A percentile compares a stretch with the other conserved stretches of the same genome.
Evolutionary conservation across 306 rosid genomes (phyloP).

Genomic region (Lotus japonicus): DNA sequence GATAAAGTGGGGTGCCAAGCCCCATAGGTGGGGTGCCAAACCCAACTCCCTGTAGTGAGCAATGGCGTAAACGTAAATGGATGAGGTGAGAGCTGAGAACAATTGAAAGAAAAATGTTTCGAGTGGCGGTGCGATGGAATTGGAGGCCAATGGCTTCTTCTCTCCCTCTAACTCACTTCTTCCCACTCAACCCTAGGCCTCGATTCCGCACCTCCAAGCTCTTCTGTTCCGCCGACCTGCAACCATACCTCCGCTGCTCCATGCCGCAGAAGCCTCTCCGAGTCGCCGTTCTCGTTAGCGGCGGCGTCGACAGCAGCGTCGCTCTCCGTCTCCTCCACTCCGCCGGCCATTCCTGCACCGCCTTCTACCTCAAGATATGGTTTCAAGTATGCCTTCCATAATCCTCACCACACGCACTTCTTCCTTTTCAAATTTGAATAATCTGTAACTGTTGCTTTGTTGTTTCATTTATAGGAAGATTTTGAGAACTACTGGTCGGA

Average conservation of each 20-base stretch:
- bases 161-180: constrained; percentile 19
- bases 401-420: neutral
- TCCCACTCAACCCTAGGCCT: constrained; percentile 32
- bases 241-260: constrained; percentile 52
- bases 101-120: neutral
- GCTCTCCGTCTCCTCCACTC: constrained; percentile 87
- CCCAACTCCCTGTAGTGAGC: no score
- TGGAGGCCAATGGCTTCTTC: constrained; percentile 18
- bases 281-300: constrained; percentile 79
- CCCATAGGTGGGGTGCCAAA: no score
- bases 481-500: constrained; percentile 93
- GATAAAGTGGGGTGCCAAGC: no score
- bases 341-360: constrained; percentile 84
- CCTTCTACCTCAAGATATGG: constrained; percentile 92
- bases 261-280: constrained; percentile 51
- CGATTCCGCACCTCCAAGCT: constrained; percentile 12
- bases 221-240: constrained; percentile 15
- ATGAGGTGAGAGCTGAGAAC: neutral
- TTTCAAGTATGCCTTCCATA: constrained; percentile 59
- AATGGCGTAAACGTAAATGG: neutral
- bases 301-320: constrained; percentile 92
- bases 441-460: neutral
- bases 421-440: neutral
- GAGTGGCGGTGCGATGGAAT: constrained; percentile 16
- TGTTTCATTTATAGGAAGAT: constrained; percentile 65